These are phyloP conservation scores for Diaporthe sp. DNA, from an alignment of 2,329 filamentous ascomycete species.

Conservation along the genomic window DNA sequence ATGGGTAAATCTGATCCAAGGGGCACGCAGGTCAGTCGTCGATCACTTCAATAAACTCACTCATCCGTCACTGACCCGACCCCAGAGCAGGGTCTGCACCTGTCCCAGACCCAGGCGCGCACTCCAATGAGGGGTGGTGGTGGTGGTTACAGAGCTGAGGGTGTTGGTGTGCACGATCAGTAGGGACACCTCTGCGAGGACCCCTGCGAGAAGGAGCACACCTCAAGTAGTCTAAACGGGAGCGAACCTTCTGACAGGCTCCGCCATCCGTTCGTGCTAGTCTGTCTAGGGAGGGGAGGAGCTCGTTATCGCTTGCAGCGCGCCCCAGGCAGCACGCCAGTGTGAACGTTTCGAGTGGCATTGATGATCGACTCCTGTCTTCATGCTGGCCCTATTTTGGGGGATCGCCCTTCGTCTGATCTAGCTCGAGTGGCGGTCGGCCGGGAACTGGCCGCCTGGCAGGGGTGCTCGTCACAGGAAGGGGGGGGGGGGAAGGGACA, in stretches of 20 bases:
- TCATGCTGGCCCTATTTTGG: constrained; percentile 15
- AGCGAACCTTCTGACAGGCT: constrained; percentile 7
- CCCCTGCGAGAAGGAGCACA: not conserved
- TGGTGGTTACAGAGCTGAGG: not conserved
- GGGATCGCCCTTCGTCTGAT: constrained; percentile 19
- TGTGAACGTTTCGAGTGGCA: constrained; percentile 23
- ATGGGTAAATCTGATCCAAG: not conserved
- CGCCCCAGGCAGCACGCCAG: not conserved
- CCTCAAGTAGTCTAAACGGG: not conserved
- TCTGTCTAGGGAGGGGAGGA: not conserved
- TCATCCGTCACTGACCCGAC: not conserved
- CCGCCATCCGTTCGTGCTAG: constrained; percentile 29
- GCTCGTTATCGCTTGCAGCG: constrained; percentile 5
- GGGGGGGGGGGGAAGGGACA: too few species aligned
- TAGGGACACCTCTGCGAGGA: not conserved
- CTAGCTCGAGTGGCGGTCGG: not conserved
- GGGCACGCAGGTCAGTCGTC: not conserved
- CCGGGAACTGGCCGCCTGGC: not conserved
- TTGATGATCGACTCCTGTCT: constrained; percentile 29
- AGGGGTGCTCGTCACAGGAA: constrained; percentile 15
- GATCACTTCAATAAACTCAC: not conserved
- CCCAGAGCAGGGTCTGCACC: not conserved
- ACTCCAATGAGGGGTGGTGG: not conserved
- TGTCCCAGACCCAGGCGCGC: not conserved
- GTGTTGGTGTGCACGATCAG: not conserved